Evolutionary conservation across 1,284 basidiomycete species (phyloP), one percentile per base, ranked within the genome.

Genomic region (Cryptococcus hybrid): DNA sequence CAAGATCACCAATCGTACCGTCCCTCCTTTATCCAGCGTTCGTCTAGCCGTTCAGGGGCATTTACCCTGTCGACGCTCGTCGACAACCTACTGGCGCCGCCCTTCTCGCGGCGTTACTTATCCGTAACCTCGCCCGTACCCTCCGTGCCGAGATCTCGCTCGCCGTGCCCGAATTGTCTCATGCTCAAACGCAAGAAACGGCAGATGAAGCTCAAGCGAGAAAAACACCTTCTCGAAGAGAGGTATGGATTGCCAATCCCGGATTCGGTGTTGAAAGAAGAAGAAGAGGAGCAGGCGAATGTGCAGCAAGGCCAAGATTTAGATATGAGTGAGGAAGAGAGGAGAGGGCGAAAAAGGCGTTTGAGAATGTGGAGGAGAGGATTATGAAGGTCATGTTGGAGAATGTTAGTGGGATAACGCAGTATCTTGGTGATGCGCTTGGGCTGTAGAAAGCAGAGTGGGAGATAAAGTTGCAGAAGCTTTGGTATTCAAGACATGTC

Each of bases 181-280:
- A 9, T 42, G 36, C 47, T 30, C 18, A 18, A 18, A 18, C 18
- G 18, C 18, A 18, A 18, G 58, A 45, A 15, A 57, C 57, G 47
- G 65, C 60, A 39, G 59, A 61, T 45, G 64, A 64, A 38, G 60
- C 61, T 12, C 56, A 56, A 38, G 63, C 64, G 51, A 69, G 69
- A 63, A 70, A 68, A 67, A 48, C 66, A 72, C 46, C 53, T 70
- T 8, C 52, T 61, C 9, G 73, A 70, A 52, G 75, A 78, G 49
- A 60, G 72, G 37, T 77, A 74, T 57, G 77, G 77, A 3, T 60
- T 78, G 35, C 76, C 76, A 5, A 77, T 77, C 47, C 75, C 75
- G 3, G 71, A 70, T 3, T 61, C 51, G 15, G 68, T 77, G 36
- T 52, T 73, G 43, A 64, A 62, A 36, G 73, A 73, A 48, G 71